A percentile compares a stretch with the other conserved stretches of the same genome.
Evolutionary conservation across 2,329 filamentous ascomycete species (phyloP).

Genomic region (Fusarium oxysporum): DNA sequence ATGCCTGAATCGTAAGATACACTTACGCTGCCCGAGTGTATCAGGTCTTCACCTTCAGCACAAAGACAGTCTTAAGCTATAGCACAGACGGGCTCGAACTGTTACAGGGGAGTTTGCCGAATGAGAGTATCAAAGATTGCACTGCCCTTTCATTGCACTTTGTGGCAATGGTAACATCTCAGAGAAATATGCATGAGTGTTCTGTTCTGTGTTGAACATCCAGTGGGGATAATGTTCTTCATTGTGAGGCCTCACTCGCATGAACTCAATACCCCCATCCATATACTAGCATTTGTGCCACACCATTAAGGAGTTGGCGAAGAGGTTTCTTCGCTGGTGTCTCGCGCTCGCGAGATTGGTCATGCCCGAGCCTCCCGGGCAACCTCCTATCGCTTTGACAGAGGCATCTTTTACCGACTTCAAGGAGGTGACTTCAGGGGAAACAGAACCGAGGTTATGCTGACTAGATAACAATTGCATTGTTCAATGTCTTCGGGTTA

Average conservation of each 20-base stretch:
- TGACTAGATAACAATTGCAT: not conserved
- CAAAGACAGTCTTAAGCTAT: too few species aligned
- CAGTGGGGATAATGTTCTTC: not conserved
- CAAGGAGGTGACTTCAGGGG: not conserved
- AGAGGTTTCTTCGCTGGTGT: not conserved
- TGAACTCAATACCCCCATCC: not conserved
- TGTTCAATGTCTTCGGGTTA: conserved; percentile 2
- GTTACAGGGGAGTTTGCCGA: too few species aligned
- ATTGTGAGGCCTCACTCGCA: not conserved
- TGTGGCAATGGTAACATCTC: not conserved
- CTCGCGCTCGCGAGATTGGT: not conserved
- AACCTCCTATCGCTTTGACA: not conserved
- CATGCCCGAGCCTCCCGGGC: not conserved
- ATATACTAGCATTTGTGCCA: too few species aligned
- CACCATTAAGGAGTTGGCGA: not conserved
- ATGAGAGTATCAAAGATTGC: not conserved
- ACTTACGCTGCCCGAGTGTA: too few species aligned
- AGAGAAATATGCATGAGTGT: not conserved
- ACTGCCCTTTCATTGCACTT: not conserved
- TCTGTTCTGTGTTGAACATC: not conserved
- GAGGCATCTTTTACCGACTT: not conserved
- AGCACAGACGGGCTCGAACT: not conserved
- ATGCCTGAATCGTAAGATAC: too few species aligned
- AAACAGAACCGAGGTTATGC: conserved; percentile 33
- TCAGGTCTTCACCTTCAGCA: too few species aligned